Evolutionary conservation across 495 filamentous ascomycete species (phyloP).

Genomic region (Terfezia claveryi): DNA sequence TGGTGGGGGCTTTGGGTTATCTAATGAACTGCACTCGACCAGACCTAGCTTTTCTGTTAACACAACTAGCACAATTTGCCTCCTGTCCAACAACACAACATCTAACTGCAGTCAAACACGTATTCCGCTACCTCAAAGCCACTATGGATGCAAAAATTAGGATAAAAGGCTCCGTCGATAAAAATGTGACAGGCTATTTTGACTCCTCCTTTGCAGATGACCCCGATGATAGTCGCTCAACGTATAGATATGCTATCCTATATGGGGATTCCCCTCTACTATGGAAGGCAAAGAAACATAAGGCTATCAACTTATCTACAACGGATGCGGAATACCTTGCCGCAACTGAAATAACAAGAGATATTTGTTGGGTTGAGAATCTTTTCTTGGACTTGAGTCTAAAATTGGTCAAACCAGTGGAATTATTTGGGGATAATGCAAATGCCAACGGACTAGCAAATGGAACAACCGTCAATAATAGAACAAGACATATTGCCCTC

Average conservation of each 20-base stretch:
- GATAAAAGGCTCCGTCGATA: no score
- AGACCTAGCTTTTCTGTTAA: slow-evolving; percentile 5
- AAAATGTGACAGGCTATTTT: no score
- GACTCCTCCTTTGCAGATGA: neutral
- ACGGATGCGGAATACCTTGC: slow-evolving; percentile 3
- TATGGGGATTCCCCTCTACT: neutral
- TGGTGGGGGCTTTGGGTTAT: neutral
- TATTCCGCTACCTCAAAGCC: no score
- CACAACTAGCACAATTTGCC: slow-evolving; percentile 2
- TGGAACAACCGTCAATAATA: neutral
- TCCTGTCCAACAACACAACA: neutral
- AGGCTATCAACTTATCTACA: neutral
- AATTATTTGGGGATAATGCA: neutral
- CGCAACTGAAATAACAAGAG: neutral
- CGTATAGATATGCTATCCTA: slow-evolving; percentile 1
- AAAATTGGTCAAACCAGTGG: neutral
- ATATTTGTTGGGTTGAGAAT: neutral
- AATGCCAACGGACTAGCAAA: neutral
- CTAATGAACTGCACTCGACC: slow-evolving; percentile 2
- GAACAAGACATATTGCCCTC: neutral
- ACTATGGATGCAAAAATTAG: no score
- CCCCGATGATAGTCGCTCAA: neutral
- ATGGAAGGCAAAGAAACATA: slow-evolving; percentile 1
- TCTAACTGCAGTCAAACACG: no score
- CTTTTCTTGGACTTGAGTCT: neutral